Percentiles rank a stretch among this genome's conserved stretches.
Evolutionary conservation across 2,329 filamentous ascomycete genomes (phyloP).

Genomic region (Fusarium keratoplasticum): DNA sequence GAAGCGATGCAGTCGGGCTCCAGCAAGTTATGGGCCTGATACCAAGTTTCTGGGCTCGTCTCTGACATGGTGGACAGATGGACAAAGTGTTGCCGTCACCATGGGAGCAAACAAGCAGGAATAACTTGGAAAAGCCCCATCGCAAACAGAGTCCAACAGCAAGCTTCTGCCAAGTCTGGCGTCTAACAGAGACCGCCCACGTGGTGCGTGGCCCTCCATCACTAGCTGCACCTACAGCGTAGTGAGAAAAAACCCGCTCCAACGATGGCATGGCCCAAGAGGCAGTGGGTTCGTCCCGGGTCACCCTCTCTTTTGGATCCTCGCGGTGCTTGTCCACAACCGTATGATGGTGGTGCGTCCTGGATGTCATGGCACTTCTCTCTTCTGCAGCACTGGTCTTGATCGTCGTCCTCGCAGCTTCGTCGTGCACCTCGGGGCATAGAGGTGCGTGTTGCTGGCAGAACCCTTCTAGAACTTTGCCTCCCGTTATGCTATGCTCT

Average conservation of each 20-base stretch:
- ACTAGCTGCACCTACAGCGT: conserved; percentile 12
- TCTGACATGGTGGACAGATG: conserved; percentile 29
- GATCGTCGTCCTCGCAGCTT: conserved; percentile 21
- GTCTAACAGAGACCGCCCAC: conserved; percentile 36
- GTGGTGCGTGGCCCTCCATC: conserved; percentile 40
- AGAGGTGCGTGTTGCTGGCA: not conserved
- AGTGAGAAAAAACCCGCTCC: conserved; percentile 17
- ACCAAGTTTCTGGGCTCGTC: conserved; percentile 17
- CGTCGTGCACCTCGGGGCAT: not conserved
- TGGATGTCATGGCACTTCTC: conserved; percentile 21
- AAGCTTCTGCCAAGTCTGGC: conserved; percentile 19
- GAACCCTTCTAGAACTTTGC: conserved; percentile 36
- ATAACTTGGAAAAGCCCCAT: conserved; percentile 29
- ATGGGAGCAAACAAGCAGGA: not conserved
- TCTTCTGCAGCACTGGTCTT: conserved; percentile 6
- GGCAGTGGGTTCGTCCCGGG: conserved; percentile 22
- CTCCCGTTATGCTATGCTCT: not conserved
- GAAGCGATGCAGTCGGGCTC: not conserved
- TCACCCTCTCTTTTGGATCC: conserved; percentile 8
- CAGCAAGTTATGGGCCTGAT: not conserved
- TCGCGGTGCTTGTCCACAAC: conserved; percentile 27
- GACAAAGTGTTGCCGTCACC: conserved; percentile 14
- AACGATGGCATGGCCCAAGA: conserved; percentile 17
- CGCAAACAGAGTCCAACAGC: conserved; percentile 10
- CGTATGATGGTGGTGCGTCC: conserved; percentile 44